A percentile compares a stretch with the other conserved stretches of the same genome.
Conservation (phyloP, 1,139 yeast species). For the Pichiaceae sp. region DNA sequence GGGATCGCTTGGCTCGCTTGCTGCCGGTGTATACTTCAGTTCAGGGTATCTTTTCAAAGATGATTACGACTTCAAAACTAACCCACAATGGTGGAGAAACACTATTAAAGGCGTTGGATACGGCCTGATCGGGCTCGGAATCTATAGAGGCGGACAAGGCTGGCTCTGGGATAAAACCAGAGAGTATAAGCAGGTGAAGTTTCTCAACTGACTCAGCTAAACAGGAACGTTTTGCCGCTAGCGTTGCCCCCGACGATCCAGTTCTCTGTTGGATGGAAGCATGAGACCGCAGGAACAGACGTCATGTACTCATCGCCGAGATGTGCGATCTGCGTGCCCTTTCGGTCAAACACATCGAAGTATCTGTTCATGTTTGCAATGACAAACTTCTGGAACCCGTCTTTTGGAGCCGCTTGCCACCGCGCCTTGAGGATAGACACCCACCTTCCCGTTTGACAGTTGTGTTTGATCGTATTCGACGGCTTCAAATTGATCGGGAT, state of each 20-base stretch:
- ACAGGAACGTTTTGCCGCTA: constrained; percentile 80
- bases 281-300: constrained; percentile 85
- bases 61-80: constrained; percentile 29
- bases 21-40: constrained; percentile 51
- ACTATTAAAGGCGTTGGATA: constrained; percentile 44
- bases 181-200: constrained; percentile 16
- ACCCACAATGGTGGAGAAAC: constrained; percentile 54
- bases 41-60: constrained; percentile 25
- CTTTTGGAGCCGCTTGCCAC: constrained; percentile 70
- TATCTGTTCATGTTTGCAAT: constrained; percentile 91
- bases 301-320: constrained; percentile 48
- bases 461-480: constrained; percentile 59
- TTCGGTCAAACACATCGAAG: constrained; percentile 68
- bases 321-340: constrained; percentile 75
- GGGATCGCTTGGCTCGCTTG: constrained; percentile 47
- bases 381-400: constrained; percentile 72
- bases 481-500: constrained; percentile 38
- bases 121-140: constrained; percentile 43
- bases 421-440: constrained; percentile 81
- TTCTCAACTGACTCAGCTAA: constrained; percentile 11
- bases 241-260: constrained; percentile 95
- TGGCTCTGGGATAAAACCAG: constrained; percentile 36
- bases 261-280: constrained; percentile 76
- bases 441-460: constrained; percentile 96
- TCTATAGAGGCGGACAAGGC: constrained; percentile 49